A percentile compares a stretch with the other conserved stretches of the same genome.
Evolutionary conservation across 2,329 filamentous ascomycete species (phyloP).

Genomic region (Sporothrix pseudoabietina): DNA sequence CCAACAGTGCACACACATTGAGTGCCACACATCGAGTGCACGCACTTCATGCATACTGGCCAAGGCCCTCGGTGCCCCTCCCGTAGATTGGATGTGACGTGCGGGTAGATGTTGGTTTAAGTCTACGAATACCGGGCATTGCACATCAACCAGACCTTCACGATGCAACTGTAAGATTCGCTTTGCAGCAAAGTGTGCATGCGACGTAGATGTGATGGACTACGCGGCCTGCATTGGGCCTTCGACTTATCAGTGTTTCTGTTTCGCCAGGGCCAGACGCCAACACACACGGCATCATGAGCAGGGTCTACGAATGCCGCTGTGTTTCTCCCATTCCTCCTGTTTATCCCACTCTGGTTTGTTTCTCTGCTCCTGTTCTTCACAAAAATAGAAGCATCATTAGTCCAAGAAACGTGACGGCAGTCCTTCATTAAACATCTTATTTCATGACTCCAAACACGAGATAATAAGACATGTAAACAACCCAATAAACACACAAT

Average conservation of each 20-base stretch:
- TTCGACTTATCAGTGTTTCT: not conserved
- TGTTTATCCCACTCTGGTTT: not conserved
- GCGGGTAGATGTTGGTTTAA: not conserved
- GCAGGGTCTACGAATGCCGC: not conserved
- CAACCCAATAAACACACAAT: not conserved
- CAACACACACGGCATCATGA: not conserved
- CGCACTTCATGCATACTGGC: not conserved
- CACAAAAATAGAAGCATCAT: not conserved
- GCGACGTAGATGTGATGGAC: not conserved
- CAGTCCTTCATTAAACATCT: not conserved
- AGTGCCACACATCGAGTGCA: not conserved
- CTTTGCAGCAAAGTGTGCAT: not conserved
- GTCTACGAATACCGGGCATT: not conserved
- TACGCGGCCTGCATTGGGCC: not conserved
- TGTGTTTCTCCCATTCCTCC: not conserved
- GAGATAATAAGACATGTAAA: not conserved
- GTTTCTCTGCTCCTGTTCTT: conserved; percentile 1
- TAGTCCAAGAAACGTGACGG: not conserved
- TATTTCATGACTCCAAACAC: not conserved
- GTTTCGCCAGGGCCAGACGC: not conserved
- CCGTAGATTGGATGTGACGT: conserved; percentile 17
- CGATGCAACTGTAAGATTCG: not conserved
- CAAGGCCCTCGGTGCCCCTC: not conserved
- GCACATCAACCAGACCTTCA: conserved; percentile 3
- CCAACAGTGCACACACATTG: not conserved